Conservation (phyloP, 192 early-diverging fungal genomes). For the Chytriomyces sp. region DNA sequence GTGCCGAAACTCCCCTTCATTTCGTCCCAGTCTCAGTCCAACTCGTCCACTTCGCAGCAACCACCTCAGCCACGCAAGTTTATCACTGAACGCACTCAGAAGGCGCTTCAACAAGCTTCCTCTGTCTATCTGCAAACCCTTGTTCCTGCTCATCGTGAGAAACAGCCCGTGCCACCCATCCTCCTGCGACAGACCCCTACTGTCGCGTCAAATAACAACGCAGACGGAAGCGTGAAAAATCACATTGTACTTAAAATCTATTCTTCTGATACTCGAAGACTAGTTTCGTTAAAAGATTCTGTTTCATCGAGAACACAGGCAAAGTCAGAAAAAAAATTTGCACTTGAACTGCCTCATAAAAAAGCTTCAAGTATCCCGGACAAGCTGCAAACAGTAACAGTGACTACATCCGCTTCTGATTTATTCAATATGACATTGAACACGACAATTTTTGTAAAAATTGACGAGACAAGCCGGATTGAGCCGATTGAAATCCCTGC, state of each 20-base stretch:
- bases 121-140: background rate
- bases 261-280: too few species aligned
- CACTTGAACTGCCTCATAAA: background rate
- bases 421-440: background rate
- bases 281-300: background rate
- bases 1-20: background rate
- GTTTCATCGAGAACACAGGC: background rate
- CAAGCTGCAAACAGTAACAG: background rate
- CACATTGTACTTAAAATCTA: too few species aligned
- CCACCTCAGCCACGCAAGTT: background rate
- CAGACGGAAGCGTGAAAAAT: too few species aligned
- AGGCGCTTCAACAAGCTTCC: background rate
- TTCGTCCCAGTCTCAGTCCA: too few species aligned
- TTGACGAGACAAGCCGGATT: background rate
- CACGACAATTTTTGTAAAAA: slow-evolving; percentile 12
- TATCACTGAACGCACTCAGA: background rate
- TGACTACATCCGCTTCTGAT: background rate
- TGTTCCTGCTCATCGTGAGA: background rate
- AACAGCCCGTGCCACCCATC: background rate
- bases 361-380: background rate
- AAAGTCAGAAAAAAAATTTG: too few species aligned
- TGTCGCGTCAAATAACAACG: too few species aligned
- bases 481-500: slow-evolving; percentile 30
- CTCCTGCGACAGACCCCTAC: too few species aligned
- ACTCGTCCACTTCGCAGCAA: too few species aligned